These are phyloP conservation scores for Fusarium albidum DNA, from an alignment of 2,329 filamentous ascomycete species.

Conservation along the genomic window DNA sequence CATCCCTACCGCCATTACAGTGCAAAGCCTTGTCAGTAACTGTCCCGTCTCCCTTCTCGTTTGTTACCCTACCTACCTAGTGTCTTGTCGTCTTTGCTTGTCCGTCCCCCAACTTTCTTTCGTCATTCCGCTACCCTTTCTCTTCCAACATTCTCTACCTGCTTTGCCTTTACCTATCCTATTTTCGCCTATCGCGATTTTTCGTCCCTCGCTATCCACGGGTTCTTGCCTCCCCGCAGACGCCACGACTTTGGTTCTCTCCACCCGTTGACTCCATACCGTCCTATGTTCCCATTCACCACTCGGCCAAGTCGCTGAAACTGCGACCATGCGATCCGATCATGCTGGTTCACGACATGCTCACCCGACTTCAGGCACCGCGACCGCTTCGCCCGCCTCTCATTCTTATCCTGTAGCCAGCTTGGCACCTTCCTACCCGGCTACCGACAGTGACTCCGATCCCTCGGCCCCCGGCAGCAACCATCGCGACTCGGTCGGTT, in stretches of 20 bases:
- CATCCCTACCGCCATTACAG: slow-evolving; percentile 21
- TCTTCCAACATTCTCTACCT: slow-evolving; percentile 7
- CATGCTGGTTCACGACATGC: slow-evolving; percentile 37
- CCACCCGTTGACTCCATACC: slow-evolving; percentile 23
- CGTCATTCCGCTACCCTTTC: background rate
- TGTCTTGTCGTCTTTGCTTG: slow-evolving; percentile 20
- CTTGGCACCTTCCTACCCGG: slow-evolving; percentile 33
- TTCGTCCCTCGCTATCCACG: slow-evolving; percentile 28
- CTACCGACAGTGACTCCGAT: slow-evolving; percentile 34
- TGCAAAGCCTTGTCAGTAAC: slow-evolving; percentile 31
- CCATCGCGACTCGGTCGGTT: slow-evolving; percentile 58
- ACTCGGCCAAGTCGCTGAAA: slow-evolving; percentile 40
- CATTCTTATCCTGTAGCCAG: slow-evolving; percentile 23
- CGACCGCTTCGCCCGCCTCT: slow-evolving; percentile 19
- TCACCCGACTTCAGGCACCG: slow-evolving; percentile 37
- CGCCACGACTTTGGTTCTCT: slow-evolving; percentile 30
- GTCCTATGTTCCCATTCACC: slow-evolving; percentile 38
- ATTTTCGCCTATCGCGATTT: slow-evolving; percentile 6
- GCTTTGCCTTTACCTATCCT: too few species aligned
- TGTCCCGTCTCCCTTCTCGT: slow-evolving; percentile 25
- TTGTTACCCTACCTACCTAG: slow-evolving; percentile 20
- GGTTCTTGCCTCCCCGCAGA: slow-evolving; percentile 35
- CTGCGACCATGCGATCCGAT: slow-evolving; percentile 42
- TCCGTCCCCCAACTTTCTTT: slow-evolving; percentile 13
- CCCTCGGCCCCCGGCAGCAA: slow-evolving; percentile 24